These are phyloP conservation scores for Aspergillus pseudoviridinutans DNA, from an alignment of 2,329 filamentous ascomycete species.

Conservation along the genomic window DNA sequence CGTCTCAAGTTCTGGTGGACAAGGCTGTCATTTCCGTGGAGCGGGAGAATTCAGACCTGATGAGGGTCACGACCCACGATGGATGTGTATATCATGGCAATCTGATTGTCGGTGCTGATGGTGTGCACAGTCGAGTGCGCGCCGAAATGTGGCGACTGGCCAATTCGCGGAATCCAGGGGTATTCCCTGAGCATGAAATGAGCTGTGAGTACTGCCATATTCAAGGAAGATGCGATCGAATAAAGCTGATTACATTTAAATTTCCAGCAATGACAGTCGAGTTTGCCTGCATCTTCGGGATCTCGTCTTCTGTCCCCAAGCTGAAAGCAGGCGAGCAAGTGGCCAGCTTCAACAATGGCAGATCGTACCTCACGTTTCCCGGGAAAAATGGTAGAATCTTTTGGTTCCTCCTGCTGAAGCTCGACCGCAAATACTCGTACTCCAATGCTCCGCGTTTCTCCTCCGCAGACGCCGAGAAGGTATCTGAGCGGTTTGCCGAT, in stretches of 20 bases:
- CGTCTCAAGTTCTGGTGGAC: conserved; percentile 14
- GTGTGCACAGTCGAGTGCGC: conserved; percentile 38
- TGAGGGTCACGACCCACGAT: conserved; percentile 8
- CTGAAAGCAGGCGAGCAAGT: conserved; percentile 9
- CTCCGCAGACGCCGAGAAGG: conserved; percentile 5
- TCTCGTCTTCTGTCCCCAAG: conserved; percentile 10
- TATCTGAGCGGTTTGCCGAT: background rate
- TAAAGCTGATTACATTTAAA: background rate
- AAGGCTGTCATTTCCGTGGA: conserved; percentile 11
- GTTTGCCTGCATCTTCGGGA: conserved; percentile 26
- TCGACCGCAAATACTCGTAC: conserved; percentile 14
- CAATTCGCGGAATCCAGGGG: background rate
- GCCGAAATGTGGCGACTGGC: conserved; percentile 27
- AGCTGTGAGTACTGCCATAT: background rate
- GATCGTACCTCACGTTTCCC: conserved; percentile 11
- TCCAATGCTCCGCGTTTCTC: conserved; percentile 14
- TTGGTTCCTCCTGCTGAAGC: conserved; percentile 22
- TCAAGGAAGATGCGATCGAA: background rate
- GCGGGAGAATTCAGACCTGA: background rate
- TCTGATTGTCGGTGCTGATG: conserved; percentile 42
- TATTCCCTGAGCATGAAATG: background rate
- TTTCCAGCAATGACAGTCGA: conserved; percentile 10
- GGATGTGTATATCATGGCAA: conserved; percentile 20
- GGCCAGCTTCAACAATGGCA: conserved; percentile 3
- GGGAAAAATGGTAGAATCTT: conserved; percentile 15